Conservation (phyloP, 2,329 filamentous ascomycete species). For the Microsporum canis region DNA sequence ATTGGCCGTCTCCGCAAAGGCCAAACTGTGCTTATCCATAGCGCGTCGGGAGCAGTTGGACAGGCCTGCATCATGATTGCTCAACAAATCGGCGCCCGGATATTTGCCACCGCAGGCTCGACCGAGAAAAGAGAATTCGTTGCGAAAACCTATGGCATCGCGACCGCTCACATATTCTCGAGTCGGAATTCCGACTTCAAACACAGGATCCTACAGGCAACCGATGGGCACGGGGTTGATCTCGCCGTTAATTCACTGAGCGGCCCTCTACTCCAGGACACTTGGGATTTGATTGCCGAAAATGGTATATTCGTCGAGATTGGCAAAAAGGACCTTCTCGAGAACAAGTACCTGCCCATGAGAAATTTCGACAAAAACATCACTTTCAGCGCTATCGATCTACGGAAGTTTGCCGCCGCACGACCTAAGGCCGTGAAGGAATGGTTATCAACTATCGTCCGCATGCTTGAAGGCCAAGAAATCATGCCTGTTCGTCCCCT, state of each 20-base stretch:
- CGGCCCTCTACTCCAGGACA: constrained; percentile 8
- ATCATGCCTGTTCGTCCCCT: too few species aligned
- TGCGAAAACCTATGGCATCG: constrained; percentile 10
- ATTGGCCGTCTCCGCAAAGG: constrained; percentile 11
- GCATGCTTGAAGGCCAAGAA: too few species aligned
- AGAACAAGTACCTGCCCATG: not conserved
- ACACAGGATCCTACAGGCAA: constrained; percentile 9
- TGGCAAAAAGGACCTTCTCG: constrained; percentile 10
- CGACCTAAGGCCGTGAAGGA: too few species aligned
- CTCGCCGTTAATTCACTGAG: constrained; percentile 14
- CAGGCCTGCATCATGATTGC: constrained; percentile 17
- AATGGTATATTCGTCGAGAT: constrained; percentile 15
- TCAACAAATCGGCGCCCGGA: constrained; percentile 13
- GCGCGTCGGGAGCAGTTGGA: constrained; percentile 15
- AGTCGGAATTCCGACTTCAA: constrained; percentile 9
- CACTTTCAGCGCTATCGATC: too few species aligned
- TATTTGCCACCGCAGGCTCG: constrained; percentile 16
- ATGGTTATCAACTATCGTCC: too few species aligned
- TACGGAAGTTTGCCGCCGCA: too few species aligned
- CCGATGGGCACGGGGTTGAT: constrained; percentile 12
- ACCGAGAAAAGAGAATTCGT: constrained; percentile 14
- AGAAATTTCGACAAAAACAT: not conserved
- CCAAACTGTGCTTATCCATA: constrained; percentile 17
- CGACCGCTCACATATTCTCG: constrained; percentile 12
- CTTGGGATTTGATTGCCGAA: constrained; percentile 10